Evolutionary conservation across 768 basidiomycete genomes (phyloP).

Genomic region (Amanita polypyramis): DNA sequence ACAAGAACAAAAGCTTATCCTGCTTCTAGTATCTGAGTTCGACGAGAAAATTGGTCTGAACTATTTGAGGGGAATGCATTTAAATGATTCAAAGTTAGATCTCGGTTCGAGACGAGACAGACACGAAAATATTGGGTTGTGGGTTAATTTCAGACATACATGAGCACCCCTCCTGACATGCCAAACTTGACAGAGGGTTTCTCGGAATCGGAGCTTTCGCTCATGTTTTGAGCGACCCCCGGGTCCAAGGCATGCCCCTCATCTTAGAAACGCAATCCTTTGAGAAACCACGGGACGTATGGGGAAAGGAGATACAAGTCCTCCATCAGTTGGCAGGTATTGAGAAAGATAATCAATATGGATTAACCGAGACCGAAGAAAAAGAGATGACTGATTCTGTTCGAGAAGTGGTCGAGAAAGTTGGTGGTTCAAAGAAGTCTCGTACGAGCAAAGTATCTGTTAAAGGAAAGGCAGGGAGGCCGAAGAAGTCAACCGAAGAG

Average conservation of each 20-base stretch:
- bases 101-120: slow-evolving; percentile 61
- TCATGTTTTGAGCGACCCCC: slow-evolving; percentile 57
- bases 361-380: not conserved
- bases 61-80: slow-evolving; percentile 75
- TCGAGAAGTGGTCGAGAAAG: not conserved
- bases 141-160: slow-evolving; percentile 17
- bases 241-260: slow-evolving; percentile 61
- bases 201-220: slow-evolving; percentile 55
- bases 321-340: slow-evolving; percentile 17
- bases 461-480: not conserved
- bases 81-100: slow-evolving; percentile 72
- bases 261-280: slow-evolving; percentile 76
- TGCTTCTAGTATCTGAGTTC: slow-evolving; percentile 45
- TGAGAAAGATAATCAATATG: not conserved
- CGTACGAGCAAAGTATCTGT: not conserved
- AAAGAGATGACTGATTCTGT: slow-evolving; percentile 1
- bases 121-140: slow-evolving; percentile 83
- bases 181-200: slow-evolving; percentile 39
- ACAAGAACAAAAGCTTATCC: not conserved
- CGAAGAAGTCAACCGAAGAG: not conserved
- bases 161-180: not conserved
- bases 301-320: slow-evolving; percentile 63
- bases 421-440: slow-evolving; percentile 1
- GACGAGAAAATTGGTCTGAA: slow-evolving; percentile 56
- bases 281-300: slow-evolving; percentile 49